Base-by-base conservation (phyloP, 768 basidiomycete genomes). In the Antrodiella citrinella region DNA sequence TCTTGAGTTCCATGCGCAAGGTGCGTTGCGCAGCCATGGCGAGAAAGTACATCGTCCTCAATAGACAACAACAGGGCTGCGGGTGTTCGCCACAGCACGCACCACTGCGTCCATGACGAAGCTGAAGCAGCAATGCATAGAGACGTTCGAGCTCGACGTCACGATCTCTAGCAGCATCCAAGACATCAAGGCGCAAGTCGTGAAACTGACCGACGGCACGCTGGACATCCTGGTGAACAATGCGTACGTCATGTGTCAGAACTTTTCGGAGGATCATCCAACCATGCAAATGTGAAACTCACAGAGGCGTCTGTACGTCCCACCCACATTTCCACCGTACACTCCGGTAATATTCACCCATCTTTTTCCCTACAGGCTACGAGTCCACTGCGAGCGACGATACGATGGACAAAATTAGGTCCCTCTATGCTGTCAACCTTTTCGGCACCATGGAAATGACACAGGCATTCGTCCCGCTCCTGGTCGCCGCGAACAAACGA, bases 191-290 rank as follows among this genome's bases (percentile, higher is more conserved):
- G 45, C n/a, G 11, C 19, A 22, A n/a, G 18, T 46, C n/a, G 9
- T 4, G 10, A 22, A 46, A 22, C 10, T 12, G 21, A 46, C 45
- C 13, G 45, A 22, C 45, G 45, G 45, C 10, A 19, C 18, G 12
- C 23, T 46, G 15, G 45, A 46, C 45, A 24, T 46, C 11, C 45
- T 46, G 4, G 45, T 46, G 25, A 46, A 46, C 25, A 46, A 46
- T 18, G 45, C 45, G 45, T 46, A 22, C 11, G 45, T 46, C 25
- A 15, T 9, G 13, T 9, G 10, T 44, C 10, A 9, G 10, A 11
- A 9, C 13, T 44, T 44, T 20, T 21, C 9, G 10, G 20, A 9
- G 11, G 13, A 9, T 9, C 9, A 11, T 12, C 21, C 43, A n/a
- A n/a, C n/a, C n/a, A n/a, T n/a, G n/a, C n/a, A n/a, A n/a, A n/a